Percentiles rank a stretch among this genome's conserved stretches.
Conservation (phyloP, 495 filamentous ascomycete species). For the Neurospora tetraspora region DNA sequence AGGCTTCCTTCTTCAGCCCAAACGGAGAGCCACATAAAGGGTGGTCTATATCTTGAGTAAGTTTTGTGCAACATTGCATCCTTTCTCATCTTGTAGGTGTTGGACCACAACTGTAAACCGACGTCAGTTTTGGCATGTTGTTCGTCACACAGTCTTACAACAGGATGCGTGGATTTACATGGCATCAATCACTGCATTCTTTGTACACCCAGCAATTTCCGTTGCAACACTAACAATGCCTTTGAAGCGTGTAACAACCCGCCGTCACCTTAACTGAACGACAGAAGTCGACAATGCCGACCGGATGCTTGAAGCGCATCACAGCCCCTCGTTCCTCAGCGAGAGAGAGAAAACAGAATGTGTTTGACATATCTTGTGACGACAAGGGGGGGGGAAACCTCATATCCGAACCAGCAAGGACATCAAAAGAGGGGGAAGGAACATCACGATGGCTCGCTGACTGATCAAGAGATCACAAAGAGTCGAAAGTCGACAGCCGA, state of each 20-base stretch:
- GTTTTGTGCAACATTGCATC: neutral
- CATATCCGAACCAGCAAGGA: neutral
- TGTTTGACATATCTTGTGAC: neutral
- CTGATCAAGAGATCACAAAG: neutral
- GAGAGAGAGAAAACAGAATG: neutral
- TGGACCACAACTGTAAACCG: neutral
- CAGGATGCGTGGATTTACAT: neutral
- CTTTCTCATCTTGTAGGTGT: neutral
- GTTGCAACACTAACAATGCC: neutral
- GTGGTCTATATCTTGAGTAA: neutral
- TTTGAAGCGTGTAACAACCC: neutral
- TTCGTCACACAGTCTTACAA: neutral
- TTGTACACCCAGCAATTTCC: neutral
- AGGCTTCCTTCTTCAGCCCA: neutral
- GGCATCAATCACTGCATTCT: neutral
- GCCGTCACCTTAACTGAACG: neutral
- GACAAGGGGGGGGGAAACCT: neutral
- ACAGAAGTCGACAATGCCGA: neutral
- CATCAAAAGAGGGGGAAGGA: neutral
- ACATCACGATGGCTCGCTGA: neutral
- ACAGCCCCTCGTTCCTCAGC: neutral
- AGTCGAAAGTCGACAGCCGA: neutral
- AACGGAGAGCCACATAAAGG: neutral
- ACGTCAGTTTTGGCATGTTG: neutral
- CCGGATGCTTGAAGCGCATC: neutral